These are phyloP conservation scores for Filobasidium floriforme DNA, from an alignment of 768 basidiomycete species.

Conservation along the genomic window DNA sequence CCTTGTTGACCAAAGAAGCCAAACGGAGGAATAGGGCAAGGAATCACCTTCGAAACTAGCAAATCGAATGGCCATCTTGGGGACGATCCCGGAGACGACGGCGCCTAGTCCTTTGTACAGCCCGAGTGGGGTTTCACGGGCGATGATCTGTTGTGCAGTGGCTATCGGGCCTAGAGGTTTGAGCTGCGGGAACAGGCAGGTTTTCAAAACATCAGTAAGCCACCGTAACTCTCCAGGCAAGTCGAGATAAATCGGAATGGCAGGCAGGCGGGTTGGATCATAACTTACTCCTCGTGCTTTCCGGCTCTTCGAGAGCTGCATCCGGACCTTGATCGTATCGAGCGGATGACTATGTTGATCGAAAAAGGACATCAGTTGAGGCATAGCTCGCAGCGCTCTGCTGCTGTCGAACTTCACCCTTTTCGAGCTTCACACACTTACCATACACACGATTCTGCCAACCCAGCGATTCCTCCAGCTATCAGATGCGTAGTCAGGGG, in stretches of 20 bases:
- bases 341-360: conserved; percentile 70
- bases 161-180: conserved; percentile 87
- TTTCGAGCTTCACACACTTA: too few relatives aligned
- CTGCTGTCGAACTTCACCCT: too few relatives aligned
- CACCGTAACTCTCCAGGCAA: too few relatives aligned
- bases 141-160: conserved; percentile 78
- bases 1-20: not conserved
- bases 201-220: too few relatives aligned
- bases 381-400: too few relatives aligned
- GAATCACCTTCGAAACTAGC: conserved; percentile 77
- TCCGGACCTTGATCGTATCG: conserved; percentile 99
- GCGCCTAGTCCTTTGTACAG: conserved; percentile 97
- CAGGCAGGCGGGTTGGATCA: not conserved
- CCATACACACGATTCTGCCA: conserved; percentile 69
- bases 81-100: conserved; percentile 90
- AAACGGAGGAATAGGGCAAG: not conserved
- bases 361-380: not conserved
- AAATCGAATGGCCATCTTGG: conserved; percentile 99
- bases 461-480: conserved; percentile 89
- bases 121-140: conserved; percentile 85
- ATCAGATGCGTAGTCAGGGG: conserved; percentile 62
- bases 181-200: conserved; percentile 57
- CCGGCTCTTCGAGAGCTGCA: conserved; percentile 88
- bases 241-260: too few relatives aligned
- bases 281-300: conserved; percentile 69